Conservation (phyloP, 1,284 basidiomycete species). For the Trametes sp. region DNA sequence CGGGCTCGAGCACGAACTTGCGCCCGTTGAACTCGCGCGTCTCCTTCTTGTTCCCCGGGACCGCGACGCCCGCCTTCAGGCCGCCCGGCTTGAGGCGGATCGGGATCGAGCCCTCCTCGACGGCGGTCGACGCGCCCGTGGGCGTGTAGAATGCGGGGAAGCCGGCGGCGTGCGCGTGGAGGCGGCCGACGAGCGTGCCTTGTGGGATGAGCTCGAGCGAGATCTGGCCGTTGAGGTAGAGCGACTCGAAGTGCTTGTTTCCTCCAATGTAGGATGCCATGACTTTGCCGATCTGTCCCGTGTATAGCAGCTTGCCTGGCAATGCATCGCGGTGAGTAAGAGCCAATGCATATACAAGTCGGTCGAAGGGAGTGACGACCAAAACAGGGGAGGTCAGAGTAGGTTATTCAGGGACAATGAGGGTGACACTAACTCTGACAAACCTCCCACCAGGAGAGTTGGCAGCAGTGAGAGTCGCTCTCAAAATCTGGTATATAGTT, state of each 20-base stretch:
- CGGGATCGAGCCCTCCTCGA: conserved; percentile 82
- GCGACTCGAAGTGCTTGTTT: conserved; percentile 81
- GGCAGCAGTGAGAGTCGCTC: too few relatives aligned
- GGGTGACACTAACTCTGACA: too few relatives aligned
- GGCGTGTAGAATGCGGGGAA: conserved; percentile 98
- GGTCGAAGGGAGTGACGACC: too few relatives aligned
- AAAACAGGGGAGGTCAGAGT: too few relatives aligned
- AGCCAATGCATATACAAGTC: too few relatives aligned
- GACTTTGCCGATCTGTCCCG: conserved; percentile 84
- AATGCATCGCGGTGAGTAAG: background rate
- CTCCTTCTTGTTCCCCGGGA: conserved; percentile 83
- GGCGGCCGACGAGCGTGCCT: conserved; percentile 90
- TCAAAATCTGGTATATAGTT: too few relatives aligned
- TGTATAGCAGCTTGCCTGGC: conserved; percentile 79
- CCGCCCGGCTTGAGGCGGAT: conserved; percentile 77
- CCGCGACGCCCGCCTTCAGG: conserved; percentile 66
- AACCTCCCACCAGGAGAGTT: too few relatives aligned
- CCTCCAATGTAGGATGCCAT: conserved; percentile 90
- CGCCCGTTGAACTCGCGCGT: conserved; percentile 82
- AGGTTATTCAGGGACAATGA: too few relatives aligned
- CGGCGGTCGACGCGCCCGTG: conserved; percentile 90
- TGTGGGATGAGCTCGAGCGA: conserved; percentile 91
- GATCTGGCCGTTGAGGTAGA: conserved; percentile 85
- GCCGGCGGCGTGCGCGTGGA: conserved; percentile 92
- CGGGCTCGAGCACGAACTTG: conserved; percentile 87